Conservation (phyloP, 106 monocot genomes). For the Acorus calamus region DNA sequence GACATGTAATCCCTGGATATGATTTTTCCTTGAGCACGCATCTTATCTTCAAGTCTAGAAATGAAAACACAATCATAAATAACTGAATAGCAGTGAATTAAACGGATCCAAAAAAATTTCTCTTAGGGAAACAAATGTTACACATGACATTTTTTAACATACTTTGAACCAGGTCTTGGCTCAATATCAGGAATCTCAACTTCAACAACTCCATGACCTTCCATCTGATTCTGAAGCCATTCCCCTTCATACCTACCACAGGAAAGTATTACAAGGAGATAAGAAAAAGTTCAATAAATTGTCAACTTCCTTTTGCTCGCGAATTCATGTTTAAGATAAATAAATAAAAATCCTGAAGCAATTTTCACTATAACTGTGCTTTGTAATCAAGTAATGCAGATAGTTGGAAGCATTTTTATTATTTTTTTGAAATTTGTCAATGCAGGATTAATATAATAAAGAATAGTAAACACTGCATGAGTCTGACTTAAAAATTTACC, state of each 20-base stretch:
- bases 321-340: not conserved
- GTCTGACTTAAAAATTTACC: constrained; percentile 21
- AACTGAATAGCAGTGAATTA: not conserved
- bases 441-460: not conserved
- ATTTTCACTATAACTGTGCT: too few species aligned
- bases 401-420: too few species aligned
- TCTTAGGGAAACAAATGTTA: not conserved
- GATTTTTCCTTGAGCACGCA: constrained; percentile 69
- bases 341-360: not conserved
- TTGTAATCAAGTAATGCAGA: too few species aligned
- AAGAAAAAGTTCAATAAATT: too few species aligned
- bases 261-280: too few species aligned
- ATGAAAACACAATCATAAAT: not conserved
- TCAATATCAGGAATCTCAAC: constrained; percentile 75
- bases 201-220: constrained; percentile 82
- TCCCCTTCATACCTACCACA: constrained; percentile 71
- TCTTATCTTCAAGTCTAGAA: constrained; percentile 71
- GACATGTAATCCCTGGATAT: constrained; percentile 64
- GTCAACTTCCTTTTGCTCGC: too few species aligned
- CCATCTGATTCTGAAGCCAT: constrained; percentile 80
- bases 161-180: constrained; percentile 75
- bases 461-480: not conserved
- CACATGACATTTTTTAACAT: constrained; percentile 8
- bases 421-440: too few species aligned
- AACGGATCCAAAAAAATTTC: not conserved